Evolutionary conservation across 1,284 basidiomycete genomes (phyloP).

Genomic region (Sutorius eximius): DNA sequence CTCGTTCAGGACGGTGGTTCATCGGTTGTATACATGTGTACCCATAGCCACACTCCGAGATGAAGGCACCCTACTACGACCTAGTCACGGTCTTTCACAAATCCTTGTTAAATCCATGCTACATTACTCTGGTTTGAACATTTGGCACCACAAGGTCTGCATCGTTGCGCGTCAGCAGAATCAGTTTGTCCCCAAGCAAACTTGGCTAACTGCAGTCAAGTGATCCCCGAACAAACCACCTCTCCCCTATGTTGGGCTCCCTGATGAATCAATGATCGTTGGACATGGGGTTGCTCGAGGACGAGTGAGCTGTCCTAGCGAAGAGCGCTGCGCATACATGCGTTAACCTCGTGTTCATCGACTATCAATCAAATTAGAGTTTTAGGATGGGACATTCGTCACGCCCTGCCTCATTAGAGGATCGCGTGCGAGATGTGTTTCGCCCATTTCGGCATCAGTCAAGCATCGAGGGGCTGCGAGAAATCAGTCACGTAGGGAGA

Average conservation of each 20-base stretch:
- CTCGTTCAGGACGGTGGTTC: no score
- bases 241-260: background rate
- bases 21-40: no score
- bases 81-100: no score
- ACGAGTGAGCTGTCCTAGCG: background rate
- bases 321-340: background rate
- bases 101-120: no score
- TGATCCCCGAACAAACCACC: constrained; percentile 8
- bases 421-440: background rate
- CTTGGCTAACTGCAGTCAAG: constrained; percentile 7
- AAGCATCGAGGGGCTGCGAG: no score
- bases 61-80: no score
- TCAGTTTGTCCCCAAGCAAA: background rate
- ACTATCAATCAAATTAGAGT: constrained; percentile 4
- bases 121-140: no score
- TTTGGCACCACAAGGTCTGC: no score
- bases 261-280: no score
- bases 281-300: background rate
- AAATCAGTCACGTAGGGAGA: background rate
- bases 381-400: background rate
- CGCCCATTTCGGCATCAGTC: background rate
- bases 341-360: constrained; percentile 1
- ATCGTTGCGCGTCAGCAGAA: background rate
- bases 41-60: no score
- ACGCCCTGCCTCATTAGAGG: background rate